Evolutionary conservation across 2,329 filamentous ascomycete genomes (phyloP).

Genomic region (Periconia sp.): DNA sequence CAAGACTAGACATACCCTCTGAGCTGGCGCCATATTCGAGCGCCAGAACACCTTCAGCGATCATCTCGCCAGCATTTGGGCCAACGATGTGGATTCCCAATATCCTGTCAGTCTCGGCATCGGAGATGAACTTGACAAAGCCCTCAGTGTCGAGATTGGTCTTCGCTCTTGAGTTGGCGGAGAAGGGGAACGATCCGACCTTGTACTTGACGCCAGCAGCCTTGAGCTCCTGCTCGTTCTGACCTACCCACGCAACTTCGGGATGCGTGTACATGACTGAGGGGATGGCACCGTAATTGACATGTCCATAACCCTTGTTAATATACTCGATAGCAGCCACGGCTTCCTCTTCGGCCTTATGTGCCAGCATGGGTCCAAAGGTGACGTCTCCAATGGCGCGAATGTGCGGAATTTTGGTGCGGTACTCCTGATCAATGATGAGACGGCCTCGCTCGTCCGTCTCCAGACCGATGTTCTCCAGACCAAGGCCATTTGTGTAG

Average conservation of each 20-base stretch:
- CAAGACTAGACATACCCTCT: slow-evolving; percentile 72
- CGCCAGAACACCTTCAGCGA: slow-evolving; percentile 93
- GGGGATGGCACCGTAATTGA: slow-evolving; percentile 98
- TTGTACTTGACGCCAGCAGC: slow-evolving; percentile 88
- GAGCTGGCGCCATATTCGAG: slow-evolving; percentile 95
- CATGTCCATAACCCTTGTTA: slow-evolving; percentile 96
- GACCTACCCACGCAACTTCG: slow-evolving; percentile 97
- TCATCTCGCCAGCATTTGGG: slow-evolving; percentile 97
- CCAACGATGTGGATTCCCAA: slow-evolving; percentile 97
- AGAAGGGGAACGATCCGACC: slow-evolving; percentile 93
- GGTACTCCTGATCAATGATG: slow-evolving; percentile 98
- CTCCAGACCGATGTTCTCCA: slow-evolving; percentile 93
- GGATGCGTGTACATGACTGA: slow-evolving; percentile 99
- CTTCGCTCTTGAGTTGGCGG: slow-evolving; percentile 97
- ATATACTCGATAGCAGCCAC: slow-evolving; percentile 96
- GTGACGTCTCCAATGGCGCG: slow-evolving; percentile 95
- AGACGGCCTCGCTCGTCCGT: slow-evolving; percentile 91
- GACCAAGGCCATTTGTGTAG: slow-evolving; percentile 87
- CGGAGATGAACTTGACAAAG: slow-evolving; percentile 94
- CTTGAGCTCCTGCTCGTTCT: slow-evolving; percentile 97
- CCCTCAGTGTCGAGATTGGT: slow-evolving; percentile 97
- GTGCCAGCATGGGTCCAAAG: slow-evolving; percentile 97
- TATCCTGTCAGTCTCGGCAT: slow-evolving; percentile 94
- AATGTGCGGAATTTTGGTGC: slow-evolving; percentile 96
- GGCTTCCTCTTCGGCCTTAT: slow-evolving; percentile 98